Base-by-base conservation (phyloP, 257 asterid species). In the Ophiorrhiza pumila region DNA sequence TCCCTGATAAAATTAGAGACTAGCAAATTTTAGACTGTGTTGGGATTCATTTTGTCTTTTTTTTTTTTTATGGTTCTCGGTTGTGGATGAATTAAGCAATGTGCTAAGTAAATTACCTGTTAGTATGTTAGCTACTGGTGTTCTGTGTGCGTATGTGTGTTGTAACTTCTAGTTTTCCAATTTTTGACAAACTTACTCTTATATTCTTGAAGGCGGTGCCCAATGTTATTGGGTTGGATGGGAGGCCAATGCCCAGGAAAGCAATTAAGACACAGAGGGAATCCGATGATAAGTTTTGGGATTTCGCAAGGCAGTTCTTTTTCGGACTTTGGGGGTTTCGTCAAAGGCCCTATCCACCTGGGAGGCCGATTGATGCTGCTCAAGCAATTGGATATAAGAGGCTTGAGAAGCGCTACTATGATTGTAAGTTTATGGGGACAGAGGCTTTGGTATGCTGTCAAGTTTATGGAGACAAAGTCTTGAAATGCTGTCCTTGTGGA, bases 201-300 rank as follows among this genome's bases (percentile, higher is more conserved):
- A 70, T 72, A 74, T 79, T 79, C 76, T 76, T 88, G 87, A 83
- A 93, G 99, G 89, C 89, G 75, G 83, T 91, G 78, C 99, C 99
- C 8, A 70, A 95, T 86, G 93, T 95, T 80, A 80, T 80, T 74
- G 99, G 99, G 75, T 82, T 90, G 78, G 99, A 95, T 69, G 98
- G 99, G 71, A 88, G 98, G 86, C 98, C 98, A 70, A 90, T 92
- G 95, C 99, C 99, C 1, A 88, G 98, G 86, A 92, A 92, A 81
- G 87, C 98, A 62, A 92, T 95, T 78, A 85, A 83, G 71, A 71
- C 90, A 3, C 34, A 65, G 46, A 1, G 25, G 56, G 96, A 95
- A 56, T 84, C 97, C 0, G 93, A 95, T 76, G 92, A 95, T 81
- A 95, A 95, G 78, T 95, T 95, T 71, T 95, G 98, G 99, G 98